Evolutionary conservation across 441 rosid genomes (phyloP), one percentile per base, ranked within the genome.

Genomic region (Pelargonium myrrhifolium): DNA sequence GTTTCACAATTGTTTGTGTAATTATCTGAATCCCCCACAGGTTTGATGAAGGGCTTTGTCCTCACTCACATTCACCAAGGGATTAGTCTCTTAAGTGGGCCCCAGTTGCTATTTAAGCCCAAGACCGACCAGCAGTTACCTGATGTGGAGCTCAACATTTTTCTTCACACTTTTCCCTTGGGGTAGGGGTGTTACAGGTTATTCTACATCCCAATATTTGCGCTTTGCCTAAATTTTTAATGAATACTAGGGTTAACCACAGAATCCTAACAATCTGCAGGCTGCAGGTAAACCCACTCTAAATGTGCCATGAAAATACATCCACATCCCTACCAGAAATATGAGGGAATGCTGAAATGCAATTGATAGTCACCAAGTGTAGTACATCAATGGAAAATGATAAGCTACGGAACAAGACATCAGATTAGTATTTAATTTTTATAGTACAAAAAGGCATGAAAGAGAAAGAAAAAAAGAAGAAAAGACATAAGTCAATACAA

Each of bases 311-410:
- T 11, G 62, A 56, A 31, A 21, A 56, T 56, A 56, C 31, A 56
- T 56, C 28, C 22, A n/a, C 14, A 20, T 56, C 22, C 22, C 26
- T 22, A 56, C 28, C 22, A 56, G 62, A 56, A 56, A 21, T 56
- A 21, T 21, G 31, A 56, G 62, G 62, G 62, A 28, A 56, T 21
- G 21, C 22, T 56, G 3, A 56, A 55, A 55, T 21, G 24, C 59
- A 53, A 53, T 53, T 17, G 59, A 53, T 53, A 53, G 24, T 22
- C 59, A 53, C 24, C 59, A 53, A 53, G 59, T 53, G 59, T 4
- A 17, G 59, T 53, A 53, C 59, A 17, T 53, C 59, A 53, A 28
- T 31, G 37, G 6, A 31, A 31, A 31, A 31, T 31, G 37, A 31
- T 31, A 31, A 55, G 26, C 20, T 55, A 55, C 37, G 6, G 37